Percentiles rank a stretch among this genome's conserved stretches.
These are phyloP conservation scores for Leccinum disarticulatum DNA, from an alignment of 768 basidiomycete species.

Conservation along the genomic window DNA sequence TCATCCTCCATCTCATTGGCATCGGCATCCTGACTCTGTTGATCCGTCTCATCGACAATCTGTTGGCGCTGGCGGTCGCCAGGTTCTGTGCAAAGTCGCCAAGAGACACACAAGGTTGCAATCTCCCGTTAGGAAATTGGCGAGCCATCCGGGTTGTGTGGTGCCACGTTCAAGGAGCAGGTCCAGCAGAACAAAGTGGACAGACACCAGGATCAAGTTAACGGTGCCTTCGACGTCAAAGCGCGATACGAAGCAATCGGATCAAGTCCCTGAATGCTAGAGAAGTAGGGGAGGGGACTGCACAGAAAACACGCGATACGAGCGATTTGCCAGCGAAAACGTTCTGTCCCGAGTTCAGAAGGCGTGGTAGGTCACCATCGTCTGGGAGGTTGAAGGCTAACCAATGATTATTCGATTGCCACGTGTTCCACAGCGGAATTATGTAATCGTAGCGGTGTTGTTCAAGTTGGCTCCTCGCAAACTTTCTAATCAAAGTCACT, in stretches of 20 bases:
- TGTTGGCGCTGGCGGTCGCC: slow-evolving; percentile 46
- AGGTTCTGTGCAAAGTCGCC: not conserved
- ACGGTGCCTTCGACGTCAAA: slow-evolving; percentile 16
- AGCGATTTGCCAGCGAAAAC: not conserved
- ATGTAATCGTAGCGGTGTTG: no score
- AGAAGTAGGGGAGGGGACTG: not conserved
- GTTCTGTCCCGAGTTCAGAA: slow-evolving; percentile 1
- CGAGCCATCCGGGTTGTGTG: not conserved
- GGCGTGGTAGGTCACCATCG: not conserved
- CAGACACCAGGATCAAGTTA: not conserved
- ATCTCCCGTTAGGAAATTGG: not conserved
- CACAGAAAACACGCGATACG: slow-evolving; percentile 9
- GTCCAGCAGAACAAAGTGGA: not conserved
- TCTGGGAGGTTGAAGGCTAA: slow-evolving; percentile 2
- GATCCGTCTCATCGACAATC: slow-evolving; percentile 63
- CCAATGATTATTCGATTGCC: not conserved
- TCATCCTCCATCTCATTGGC: slow-evolving; percentile 31
- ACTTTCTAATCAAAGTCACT: no score
- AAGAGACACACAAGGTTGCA: slow-evolving; percentile 27
- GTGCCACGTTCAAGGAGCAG: not conserved
- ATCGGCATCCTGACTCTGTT: slow-evolving; percentile 38
- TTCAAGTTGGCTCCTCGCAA: no score
- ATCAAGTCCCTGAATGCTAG: slow-evolving; percentile 12
- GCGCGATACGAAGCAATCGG: slow-evolving; percentile 15
- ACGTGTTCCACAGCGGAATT: no score